Base-by-base conservation (phyloP, 331 rosid species). In the Cydonia oblonga region DNA sequence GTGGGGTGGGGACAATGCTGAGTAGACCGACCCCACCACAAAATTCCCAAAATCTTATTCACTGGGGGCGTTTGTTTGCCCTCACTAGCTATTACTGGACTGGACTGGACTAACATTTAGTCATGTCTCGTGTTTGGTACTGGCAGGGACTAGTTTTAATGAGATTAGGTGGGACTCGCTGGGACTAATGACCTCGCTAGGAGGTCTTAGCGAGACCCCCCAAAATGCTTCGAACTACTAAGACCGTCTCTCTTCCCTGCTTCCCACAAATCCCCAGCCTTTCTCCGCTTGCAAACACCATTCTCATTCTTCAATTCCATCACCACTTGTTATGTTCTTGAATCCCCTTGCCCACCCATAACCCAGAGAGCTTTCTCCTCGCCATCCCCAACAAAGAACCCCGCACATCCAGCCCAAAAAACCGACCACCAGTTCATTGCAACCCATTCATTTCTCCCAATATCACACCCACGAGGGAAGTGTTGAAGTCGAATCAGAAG, bases 311-410 rank as follows among this genome's bases (percentile, higher is more conserved):
- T 83, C 79, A 89, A 20, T 15, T 80, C 86, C 97, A 89, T 84
- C 33, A 86, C 96, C 69, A 81, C 95, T 82, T 5, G 86, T 83
- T 52, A 93, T 87, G 97, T 90, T 81, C 97, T 86, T 1, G 93
- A 71, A 29, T 84, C 89, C 19, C 89, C 88, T 14, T 89, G 86
- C 24, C 97, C 96, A 42, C 98, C 89, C 84, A 93, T 82, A 70
- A 90, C 98, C 92, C 91, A 86, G 32, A 93, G 90, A 61, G 85
- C 93, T 54, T 77, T 80, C 68, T 68, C 75, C 14, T 71, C 74
- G 63, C 74, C 83, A 3, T 65, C 76, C 23, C 83, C 74, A 32
- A 78, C 89, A 5, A 90, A 65, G 66, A 93, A 90, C 28, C 98
- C 95, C 29, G 81, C 95, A 29, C 97, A 90, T 2, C 98, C 92